Conservation (phyloP, 2,329 filamentous ascomycete genomes). For the Hypoxylon sp. region DNA sequence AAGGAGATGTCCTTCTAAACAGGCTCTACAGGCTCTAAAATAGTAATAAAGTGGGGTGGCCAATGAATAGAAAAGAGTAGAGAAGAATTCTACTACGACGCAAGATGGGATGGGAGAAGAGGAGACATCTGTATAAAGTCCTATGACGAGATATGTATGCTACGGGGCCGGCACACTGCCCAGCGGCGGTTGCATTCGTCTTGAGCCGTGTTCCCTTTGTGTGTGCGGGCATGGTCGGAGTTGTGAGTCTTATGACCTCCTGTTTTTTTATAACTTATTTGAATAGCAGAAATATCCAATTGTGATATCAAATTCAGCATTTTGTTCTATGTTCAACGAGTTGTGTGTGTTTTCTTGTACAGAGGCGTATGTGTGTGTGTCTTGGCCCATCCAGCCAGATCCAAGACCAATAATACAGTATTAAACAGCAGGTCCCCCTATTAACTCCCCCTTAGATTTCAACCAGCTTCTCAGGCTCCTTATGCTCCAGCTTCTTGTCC, state of each 20-base stretch:
- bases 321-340: constrained; percentile 11
- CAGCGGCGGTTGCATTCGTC: constrained; percentile 35
- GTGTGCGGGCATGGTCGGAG: constrained; percentile 38
- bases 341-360: neutral
- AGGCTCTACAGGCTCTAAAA: too few relatives aligned
- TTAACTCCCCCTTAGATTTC: constrained; percentile 17
- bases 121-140: constrained; percentile 27
- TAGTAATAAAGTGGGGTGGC: too few relatives aligned
- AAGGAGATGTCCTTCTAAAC: constrained; percentile 92
- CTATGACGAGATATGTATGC: constrained; percentile 32
- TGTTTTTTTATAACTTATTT: constrained; percentile 16
- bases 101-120: neutral
- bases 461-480: constrained; percentile 26
- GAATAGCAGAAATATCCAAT: constrained; percentile 7
- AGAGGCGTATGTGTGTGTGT: neutral
- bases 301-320: constrained; percentile 25
- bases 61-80: too few relatives aligned
- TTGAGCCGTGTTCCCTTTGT: constrained; percentile 38
- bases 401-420: too few relatives aligned
- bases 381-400: too few relatives aligned
- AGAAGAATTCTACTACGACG: too few relatives aligned
- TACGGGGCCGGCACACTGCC: constrained; percentile 27
- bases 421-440: too few relatives aligned
- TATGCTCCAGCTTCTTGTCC: constrained; percentile 7
- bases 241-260: constrained; percentile 33